Evolutionary conservation across 116 monocot species (phyloP).

Genomic region (Papilionanthe hybrid): DNA sequence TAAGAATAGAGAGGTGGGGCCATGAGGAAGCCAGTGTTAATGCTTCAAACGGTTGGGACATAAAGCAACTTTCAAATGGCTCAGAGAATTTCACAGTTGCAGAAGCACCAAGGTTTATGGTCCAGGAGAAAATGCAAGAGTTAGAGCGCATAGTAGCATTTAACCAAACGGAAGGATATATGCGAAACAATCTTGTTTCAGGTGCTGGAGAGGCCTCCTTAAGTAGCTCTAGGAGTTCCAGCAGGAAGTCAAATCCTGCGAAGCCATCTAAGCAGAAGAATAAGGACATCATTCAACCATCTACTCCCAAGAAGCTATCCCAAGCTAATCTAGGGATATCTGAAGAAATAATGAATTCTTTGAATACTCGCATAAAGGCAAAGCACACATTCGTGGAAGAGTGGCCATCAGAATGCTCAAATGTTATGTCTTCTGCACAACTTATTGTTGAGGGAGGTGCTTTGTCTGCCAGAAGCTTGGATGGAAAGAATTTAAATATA

Average conservation of each 20-base stretch:
- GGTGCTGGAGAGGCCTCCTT: neutral
- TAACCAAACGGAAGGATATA: constrained; percentile 10
- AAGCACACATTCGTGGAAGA: neutral
- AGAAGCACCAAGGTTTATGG: constrained; percentile 25
- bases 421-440: neutral
- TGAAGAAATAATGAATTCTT: neutral
- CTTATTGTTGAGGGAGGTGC: neutral
- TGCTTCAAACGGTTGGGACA: neutral
- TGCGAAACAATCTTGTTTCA: constrained; percentile 7
- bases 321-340: constrained; percentile 6
- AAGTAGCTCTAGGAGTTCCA: neutral
- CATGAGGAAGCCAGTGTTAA: constrained; percentile 8
- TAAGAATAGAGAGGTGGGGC: constrained; percentile 20
- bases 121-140: constrained; percentile 15
- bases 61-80: constrained; percentile 2
- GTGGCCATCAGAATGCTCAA: neutral
- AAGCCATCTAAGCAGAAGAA: neutral
- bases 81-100: constrained; percentile 8
- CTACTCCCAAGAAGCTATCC: constrained; percentile 7
- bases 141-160: constrained; percentile 11
- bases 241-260: neutral
- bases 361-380: constrained; percentile 11
- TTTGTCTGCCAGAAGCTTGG: neutral
- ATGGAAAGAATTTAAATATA: neutral
- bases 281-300: neutral